Base-by-base conservation (phyloP, 2,329 filamentous ascomycete species). In the Sporothrix pseudoabietina region DNA sequence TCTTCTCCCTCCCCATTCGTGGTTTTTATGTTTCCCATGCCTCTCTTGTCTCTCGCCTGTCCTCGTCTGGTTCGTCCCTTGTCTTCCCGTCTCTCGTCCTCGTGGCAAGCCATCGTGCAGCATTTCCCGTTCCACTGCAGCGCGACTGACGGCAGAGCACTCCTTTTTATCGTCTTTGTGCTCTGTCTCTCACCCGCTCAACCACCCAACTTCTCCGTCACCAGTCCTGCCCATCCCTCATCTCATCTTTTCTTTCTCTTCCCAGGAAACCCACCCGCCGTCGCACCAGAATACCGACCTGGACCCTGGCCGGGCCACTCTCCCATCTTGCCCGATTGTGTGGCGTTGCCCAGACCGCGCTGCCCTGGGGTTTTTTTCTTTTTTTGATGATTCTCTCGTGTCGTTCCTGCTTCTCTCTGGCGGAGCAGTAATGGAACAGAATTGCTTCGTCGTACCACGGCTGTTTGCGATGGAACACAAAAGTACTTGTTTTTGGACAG, bases 41-140 rank as follows among this genome's bases (percentile, higher is more conserved):
- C 39, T 30, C n/a, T 69, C 44, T 44, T 30, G 41, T 47, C 32
- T 41, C 32, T 22, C 8, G 35, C 35, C 35, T 35, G 41, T 49
- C 68, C 68, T 70, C 68, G 68, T 70, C 41, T 44, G 41, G 32
- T n/a, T 10, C 35, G 35, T 47, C 22, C 26, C 44, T 69, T 32
- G 8, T 55, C 49, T 39, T 69, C 66, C 66, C 49, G 47, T 52
- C 39, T 47, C 39, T 30, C 12, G 47, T 54, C 69, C 69, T 71
- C 69, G 69, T 71, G 69, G 69, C 69, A 59, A 47, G 22, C 35
- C 22, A 54, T 32, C 54, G 68, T 47, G 54, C 69, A 59, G 54
- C 69, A 16, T 59, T 22, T 71, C 39, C 54, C 54, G 69, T 70
- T 44, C 68, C 52, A 70, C 68, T 1, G 30, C 68, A 70, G 47